Conservation (phyloP, 352 stramenopile genomes). For the Phytopythium ostracodes region DNA sequence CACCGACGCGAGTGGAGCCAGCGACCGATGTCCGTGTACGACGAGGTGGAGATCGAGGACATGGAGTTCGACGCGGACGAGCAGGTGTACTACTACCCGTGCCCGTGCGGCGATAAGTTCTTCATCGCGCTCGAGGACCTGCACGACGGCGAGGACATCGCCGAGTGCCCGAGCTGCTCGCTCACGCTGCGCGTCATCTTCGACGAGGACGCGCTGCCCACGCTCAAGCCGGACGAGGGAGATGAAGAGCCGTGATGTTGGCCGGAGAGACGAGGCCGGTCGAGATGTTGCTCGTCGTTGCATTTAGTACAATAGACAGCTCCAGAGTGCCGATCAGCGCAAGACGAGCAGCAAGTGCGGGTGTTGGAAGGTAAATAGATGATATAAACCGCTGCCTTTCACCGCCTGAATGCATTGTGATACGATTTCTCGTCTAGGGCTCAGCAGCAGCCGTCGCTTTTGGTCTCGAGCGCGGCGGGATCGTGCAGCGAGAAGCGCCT, state of each 20-base stretch:
- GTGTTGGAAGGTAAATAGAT: background rate
- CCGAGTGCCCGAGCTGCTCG: slow-evolving; percentile 95
- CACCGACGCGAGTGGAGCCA: background rate
- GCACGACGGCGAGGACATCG: slow-evolving; percentile 96
- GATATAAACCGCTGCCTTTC: background rate
- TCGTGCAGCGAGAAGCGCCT: slow-evolving; percentile 32
- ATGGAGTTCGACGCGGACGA: slow-evolving; percentile 95
- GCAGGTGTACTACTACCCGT: slow-evolving; percentile 96
- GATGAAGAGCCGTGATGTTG: background rate
- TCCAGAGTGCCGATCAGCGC: background rate
- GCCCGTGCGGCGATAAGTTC: slow-evolving; percentile 96
- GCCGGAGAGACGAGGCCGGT: background rate
- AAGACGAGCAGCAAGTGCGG: too few relatives aligned
- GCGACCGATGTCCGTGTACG: slow-evolving; percentile 90
- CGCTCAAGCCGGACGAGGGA: slow-evolving; percentile 46
- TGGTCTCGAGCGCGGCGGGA: background rate
- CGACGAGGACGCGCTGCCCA: slow-evolving; percentile 83
- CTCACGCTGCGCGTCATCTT: slow-evolving; percentile 96
- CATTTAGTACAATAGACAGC: slow-evolving; percentile 3
- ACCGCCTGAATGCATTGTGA: background rate
- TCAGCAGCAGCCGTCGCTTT: slow-evolving; percentile 30
- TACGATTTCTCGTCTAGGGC: background rate
- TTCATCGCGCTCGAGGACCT: slow-evolving; percentile 85
- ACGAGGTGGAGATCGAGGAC: slow-evolving; percentile 98
- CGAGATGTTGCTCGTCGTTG: background rate